Evolutionary conservation across 1,284 basidiomycete genomes (phyloP).

Genomic region (Moniliophthora roreri): DNA sequence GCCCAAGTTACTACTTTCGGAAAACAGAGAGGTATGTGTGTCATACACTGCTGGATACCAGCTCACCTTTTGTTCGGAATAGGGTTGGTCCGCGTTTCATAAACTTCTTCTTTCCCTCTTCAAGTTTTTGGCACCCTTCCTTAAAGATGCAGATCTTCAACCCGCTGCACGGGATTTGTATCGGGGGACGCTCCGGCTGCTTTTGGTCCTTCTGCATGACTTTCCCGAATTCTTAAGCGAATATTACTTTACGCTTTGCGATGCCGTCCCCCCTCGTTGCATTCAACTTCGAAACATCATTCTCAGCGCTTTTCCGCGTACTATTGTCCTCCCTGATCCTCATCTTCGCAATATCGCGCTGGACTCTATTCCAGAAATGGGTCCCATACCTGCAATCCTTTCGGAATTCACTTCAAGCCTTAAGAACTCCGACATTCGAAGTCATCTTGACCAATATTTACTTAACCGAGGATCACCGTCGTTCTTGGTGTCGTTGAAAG

Average conservation of each 20-base stretch:
- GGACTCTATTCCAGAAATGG: slow-evolving; percentile 83
- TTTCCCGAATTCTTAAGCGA: slow-evolving; percentile 98
- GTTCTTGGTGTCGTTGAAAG: slow-evolving; percentile 81
- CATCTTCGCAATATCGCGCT: slow-evolving; percentile 72
- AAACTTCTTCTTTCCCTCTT: slow-evolving; percentile 90
- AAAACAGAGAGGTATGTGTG: slow-evolving; percentile 73
- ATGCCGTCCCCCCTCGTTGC: slow-evolving; percentile 90
- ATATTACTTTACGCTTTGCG: slow-evolving; percentile 95
- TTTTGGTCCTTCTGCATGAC: slow-evolving; percentile 95
- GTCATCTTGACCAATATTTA: slow-evolving; percentile 82
- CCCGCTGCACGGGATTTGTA: slow-evolving; percentile 88
- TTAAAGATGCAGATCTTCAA: slow-evolving; percentile 80
- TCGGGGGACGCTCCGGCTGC: slow-evolving; percentile 87
- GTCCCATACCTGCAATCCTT: slow-evolving; percentile 84
- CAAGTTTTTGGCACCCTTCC: slow-evolving; percentile 92
- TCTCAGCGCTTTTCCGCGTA: slow-evolving; percentile 94
- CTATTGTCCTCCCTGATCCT: slow-evolving; percentile 86
- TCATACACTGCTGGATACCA: slow-evolving; percentile 1
- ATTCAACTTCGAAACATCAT: slow-evolving; percentile 97
- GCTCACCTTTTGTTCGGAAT: slow-evolving; percentile 5
- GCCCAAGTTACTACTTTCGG: slow-evolving; percentile 87
- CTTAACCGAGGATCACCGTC: slow-evolving; percentile 65
- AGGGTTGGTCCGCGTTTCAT: slow-evolving; percentile 97
- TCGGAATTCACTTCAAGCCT: slow-evolving; percentile 88
- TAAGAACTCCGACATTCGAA: slow-evolving; percentile 76